Percentiles rank a stretch among this genome's conserved stretches.
These are phyloP conservation scores for Physcomitrium patens DNA, from an alignment of 225 moss, liverwort and hornwort genomes.

Conservation along the genomic window DNA sequence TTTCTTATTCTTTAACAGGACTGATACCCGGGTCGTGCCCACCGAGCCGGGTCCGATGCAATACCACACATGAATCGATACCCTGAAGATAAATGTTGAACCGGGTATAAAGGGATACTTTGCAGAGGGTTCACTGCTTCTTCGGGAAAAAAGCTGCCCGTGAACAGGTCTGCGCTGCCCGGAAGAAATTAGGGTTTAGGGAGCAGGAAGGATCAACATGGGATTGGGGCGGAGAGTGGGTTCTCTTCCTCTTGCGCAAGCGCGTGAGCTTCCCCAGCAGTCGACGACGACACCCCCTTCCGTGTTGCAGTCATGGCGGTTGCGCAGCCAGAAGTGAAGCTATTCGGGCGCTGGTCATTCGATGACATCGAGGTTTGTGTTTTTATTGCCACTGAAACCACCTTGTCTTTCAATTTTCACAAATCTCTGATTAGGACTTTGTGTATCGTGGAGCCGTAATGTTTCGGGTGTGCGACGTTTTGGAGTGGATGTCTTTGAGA, in stretches of 20 bases:
- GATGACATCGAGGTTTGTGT: conserved; percentile 56
- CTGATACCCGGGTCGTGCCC: no score
- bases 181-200: background rate
- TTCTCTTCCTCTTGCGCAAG: background rate
- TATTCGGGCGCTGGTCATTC: conserved; percentile 62
- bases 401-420: no score
- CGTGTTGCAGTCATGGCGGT: conserved; percentile 17
- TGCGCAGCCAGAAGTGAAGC: conserved; percentile 34
- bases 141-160: background rate
- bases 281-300: background rate
- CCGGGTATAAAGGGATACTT: no score
- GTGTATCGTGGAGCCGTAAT: no score
- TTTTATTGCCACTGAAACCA: no score
- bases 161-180: background rate
- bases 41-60: no score
- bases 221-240: background rate
- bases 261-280: background rate
- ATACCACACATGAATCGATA: no score
- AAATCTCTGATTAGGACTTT: no score
- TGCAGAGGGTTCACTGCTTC: no score
- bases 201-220: background rate
- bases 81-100: no score
- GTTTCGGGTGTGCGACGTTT: no score
- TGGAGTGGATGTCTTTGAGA: background rate
- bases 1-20: no score